Percentiles rank a stretch among this genome's conserved stretches.
phyloP scores from a whole-genome alignment of 2,329 filamentous ascomycete species.

The Chrysoporthe puriensis region DNA sequence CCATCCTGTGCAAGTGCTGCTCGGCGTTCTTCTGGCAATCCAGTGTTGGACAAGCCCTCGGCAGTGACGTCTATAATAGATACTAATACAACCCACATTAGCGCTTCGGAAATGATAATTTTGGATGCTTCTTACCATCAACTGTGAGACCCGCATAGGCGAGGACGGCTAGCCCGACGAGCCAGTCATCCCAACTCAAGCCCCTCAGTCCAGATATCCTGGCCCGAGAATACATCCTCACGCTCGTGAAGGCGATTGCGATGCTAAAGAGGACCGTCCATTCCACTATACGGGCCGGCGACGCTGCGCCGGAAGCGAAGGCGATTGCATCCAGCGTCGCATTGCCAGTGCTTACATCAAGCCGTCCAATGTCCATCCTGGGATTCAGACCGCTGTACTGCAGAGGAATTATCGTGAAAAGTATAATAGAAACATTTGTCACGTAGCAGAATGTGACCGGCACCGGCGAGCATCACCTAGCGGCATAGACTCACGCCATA shows the following conservation, averaged over 20 bases:
- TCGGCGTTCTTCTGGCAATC: slow-evolving; percentile 57
- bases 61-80: slow-evolving; percentile 21
- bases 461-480: neutral
- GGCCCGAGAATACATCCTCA: slow-evolving; percentile 38
- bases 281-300: slow-evolving; percentile 11
- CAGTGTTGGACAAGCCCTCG: slow-evolving; percentile 58
- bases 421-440: neutral
- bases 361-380: neutral
- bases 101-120: neutral
- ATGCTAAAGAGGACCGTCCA: slow-evolving; percentile 33
- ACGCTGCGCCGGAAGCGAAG: slow-evolving; percentile 20
- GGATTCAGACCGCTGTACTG: neutral
- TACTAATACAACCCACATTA: neutral
- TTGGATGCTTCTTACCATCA: neutral
- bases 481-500: neutral
- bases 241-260: slow-evolving; percentile 33
- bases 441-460: no score
- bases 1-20: slow-evolving; percentile 38
- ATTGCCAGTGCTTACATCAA: slow-evolving; percentile 21
- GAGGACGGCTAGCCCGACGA: slow-evolving; percentile 34
- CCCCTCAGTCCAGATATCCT: slow-evolving; percentile 33
- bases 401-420: neutral
- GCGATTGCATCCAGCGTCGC: slow-evolving; percentile 23
- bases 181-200: slow-evolving; percentile 38
- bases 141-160: slow-evolving; percentile 1